These are phyloP conservation scores for Suillus subluteus DNA, from an alignment of 768 basidiomycete genomes.

Conservation along the genomic window DNA sequence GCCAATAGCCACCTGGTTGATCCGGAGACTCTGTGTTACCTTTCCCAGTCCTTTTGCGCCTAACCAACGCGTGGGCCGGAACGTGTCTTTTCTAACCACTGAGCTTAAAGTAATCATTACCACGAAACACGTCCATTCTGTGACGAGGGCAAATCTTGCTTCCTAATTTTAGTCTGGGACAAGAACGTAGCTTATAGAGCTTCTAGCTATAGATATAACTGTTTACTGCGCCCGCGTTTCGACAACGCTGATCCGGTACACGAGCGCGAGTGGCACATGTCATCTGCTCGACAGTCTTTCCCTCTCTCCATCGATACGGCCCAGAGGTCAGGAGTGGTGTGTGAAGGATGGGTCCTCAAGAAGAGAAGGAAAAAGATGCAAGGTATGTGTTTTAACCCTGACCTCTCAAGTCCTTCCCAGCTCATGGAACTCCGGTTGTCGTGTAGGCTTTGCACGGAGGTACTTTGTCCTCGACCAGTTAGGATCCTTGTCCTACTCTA, in stretches of 20 bases:
- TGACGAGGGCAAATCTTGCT: neutral
- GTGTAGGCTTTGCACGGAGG: slow-evolving; percentile 78
- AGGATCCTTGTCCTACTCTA: slow-evolving; percentile 75
- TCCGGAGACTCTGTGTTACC: neutral
- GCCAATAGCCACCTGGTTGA: slow-evolving; percentile 7
- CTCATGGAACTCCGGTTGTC: slow-evolving; percentile 1
- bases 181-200: neutral
- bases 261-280: slow-evolving; percentile 16
- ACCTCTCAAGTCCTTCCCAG: neutral
- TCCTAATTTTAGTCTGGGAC: slow-evolving; percentile 9
- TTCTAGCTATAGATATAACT: slow-evolving; percentile 1
- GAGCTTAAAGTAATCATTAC: slow-evolving; percentile 2
- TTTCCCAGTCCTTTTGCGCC: slow-evolving; percentile 11
- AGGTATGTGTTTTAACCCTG: slow-evolving; percentile 46
- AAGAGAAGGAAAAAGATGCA: slow-evolving; percentile 90
- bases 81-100: slow-evolving; percentile 6
- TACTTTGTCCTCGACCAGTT: slow-evolving; percentile 74
- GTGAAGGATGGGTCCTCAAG: slow-evolving; percentile 83
- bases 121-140: slow-evolving; percentile 5
- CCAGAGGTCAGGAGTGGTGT: slow-evolving; percentile 39
- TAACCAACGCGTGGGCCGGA: slow-evolving; percentile 9
- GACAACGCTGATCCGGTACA: neutral
- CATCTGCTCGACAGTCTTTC: slow-evolving; percentile 13
- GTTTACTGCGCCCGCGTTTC: neutral
- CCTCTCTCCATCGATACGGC: slow-evolving; percentile 14